phyloP scores from a whole-genome alignment of 2,329 filamentous ascomycete genomes.

The Fusarium mangiferae region DNA sequence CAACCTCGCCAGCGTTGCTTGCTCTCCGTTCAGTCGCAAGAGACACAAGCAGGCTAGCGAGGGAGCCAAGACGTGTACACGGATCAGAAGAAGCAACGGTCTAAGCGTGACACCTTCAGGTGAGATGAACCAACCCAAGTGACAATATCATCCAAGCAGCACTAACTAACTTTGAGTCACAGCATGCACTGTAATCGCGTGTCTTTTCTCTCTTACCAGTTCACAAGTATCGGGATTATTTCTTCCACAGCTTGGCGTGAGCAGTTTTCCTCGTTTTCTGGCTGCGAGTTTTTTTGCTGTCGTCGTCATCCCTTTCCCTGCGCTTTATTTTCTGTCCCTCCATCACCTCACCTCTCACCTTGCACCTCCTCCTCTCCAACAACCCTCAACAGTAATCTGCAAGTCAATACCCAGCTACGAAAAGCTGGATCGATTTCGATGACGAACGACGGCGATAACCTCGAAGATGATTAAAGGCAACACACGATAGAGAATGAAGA shows the following conservation, averaged over 20 bases:
- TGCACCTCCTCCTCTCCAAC: constrained; percentile 34
- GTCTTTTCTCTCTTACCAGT: neutral
- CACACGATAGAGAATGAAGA: neutral
- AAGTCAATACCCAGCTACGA: constrained; percentile 8
- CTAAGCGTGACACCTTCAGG: neutral
- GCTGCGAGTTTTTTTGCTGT: constrained; percentile 2
- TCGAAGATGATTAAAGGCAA: neutral
- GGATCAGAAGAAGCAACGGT: neutral
- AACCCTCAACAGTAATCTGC: constrained; percentile 35
- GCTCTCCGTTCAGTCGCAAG: neutral
- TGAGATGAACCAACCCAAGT: neutral
- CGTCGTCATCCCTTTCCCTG: constrained; percentile 36
- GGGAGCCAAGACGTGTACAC: neutral
- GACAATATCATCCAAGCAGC: neutral
- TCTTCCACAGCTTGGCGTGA: neutral
- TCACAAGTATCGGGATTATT: neutral
- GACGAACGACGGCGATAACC: neutral
- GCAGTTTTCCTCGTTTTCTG: neutral
- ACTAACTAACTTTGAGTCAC: neutral
- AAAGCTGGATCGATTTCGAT: neutral
- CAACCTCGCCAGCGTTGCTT: neutral
- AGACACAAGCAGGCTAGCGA: neutral
- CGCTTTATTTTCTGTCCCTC: constrained; percentile 42
- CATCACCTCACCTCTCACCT: constrained; percentile 15
- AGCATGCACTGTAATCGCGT: neutral